Base-by-base conservation (phyloP, 179 eudicot species). In the Pouteria campechiana region DNA sequence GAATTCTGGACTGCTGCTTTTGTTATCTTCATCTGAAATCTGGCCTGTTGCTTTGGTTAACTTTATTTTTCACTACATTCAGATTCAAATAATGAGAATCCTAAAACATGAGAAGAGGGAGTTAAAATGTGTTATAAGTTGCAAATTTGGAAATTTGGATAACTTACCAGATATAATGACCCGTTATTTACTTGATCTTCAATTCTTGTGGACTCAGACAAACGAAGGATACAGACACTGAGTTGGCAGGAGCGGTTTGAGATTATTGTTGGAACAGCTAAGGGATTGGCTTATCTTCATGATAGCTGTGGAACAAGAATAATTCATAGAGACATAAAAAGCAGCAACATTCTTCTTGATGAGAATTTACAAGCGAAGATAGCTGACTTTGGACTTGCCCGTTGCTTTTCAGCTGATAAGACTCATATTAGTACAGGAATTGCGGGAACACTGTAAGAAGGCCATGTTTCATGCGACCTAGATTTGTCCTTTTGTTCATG, bases 381-480 rank as follows among this genome's bases (percentile, higher is more conserved):
- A 45, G 76, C 76, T 3, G 81, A 74, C 53, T 74, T 74, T 44
- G 81, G 81, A 7, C 73, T 74, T 30, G 76, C 70, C 32, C 60
- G 81, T 30, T 41, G 46, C 25, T 69, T 69, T 46, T 73, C 64
- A 32, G 55, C 61, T 34, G 81, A 74, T 53, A 58, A 67, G 58
- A 51, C 70, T 51, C 76, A 69, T 50, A 64, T 70, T 17, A 74
- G 73, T 68, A 74, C 81, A 18, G 81, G 73, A 43, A 74, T 74
- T 44, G 81, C 81, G 12, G 81, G 81, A 29, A 74, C 81, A 51
- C 39, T 74, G 81, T 74, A 68, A 69, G 73, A 13, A 23, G 41
- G 32, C 4, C 30, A 25, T 12, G 4, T 3, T 16, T 11, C 19
- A 7, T 33, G 22, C 18, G 25, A 2, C 7, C 17, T 22, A 12